Percentiles rank a stretch among this genome's conserved stretches.
Conservation (phyloP, 2,329 filamentous ascomycete species). For the Clarireedia paspali region DNA sequence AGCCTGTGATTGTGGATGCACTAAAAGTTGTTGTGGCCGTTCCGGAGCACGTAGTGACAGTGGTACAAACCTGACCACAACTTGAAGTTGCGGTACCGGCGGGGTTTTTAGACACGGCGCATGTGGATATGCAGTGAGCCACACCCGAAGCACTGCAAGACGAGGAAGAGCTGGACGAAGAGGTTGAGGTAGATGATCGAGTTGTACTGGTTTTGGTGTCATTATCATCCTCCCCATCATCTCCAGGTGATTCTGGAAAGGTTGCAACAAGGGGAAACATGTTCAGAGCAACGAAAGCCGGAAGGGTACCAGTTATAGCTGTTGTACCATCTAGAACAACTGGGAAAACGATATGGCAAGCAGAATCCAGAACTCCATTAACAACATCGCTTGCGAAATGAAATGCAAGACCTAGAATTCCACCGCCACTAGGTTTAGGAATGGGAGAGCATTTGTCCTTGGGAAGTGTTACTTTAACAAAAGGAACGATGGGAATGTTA, state of each 20-base stretch:
- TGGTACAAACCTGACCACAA: neutral
- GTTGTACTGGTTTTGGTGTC: neutral
- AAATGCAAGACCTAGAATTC: neutral
- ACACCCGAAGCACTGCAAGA: constrained; percentile 4
- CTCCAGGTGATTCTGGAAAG: neutral
- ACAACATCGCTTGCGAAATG: constrained; percentile 1
- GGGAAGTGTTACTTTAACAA: neutral
- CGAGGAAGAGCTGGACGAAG: neutral
- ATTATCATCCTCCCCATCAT: neutral
- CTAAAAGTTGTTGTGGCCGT: neutral
- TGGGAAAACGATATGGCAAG: constrained; percentile 2
- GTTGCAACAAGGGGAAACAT: neutral
- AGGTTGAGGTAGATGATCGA: neutral
- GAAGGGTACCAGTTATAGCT: neutral
- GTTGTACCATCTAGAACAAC: neutral
- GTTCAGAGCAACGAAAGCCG: neutral
- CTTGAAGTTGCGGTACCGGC: neutral
- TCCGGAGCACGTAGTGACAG: neutral
- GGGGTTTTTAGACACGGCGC: neutral
- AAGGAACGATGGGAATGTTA: neutral
- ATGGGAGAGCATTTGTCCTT: constrained; percentile 1
- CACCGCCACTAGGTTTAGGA: neutral
- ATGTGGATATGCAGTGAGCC: neutral
- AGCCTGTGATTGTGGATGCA: neutral
- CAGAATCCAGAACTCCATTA: constrained; percentile 1